Evolutionary conservation across 805 yeast species (phyloP).

Genomic region (Candida sithepensis): DNA sequence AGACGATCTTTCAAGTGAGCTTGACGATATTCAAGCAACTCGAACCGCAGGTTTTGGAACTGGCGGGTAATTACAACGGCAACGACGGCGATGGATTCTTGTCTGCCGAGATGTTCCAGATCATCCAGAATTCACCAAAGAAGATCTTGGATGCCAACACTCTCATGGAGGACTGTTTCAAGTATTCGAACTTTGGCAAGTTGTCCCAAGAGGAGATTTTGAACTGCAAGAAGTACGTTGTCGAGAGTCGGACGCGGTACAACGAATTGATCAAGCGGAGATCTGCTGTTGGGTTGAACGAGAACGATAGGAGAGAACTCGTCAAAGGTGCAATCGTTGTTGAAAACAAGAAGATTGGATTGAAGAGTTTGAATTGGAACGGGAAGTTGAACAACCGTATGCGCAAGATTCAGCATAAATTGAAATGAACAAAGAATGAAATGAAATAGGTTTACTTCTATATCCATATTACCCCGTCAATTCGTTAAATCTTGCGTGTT

Average conservation of each 20-base stretch:
- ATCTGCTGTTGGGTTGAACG: constrained; percentile 28
- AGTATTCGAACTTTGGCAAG: constrained; percentile 41
- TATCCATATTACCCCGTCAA: constrained; percentile 1
- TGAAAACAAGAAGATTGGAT: constrained; percentile 28
- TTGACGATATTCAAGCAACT: constrained; percentile 74
- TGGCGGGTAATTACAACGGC: constrained; percentile 17
- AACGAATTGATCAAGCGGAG: constrained; percentile 28
- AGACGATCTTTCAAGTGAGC: constrained; percentile 77
- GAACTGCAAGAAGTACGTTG: constrained; percentile 74
- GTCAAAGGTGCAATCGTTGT: constrained; percentile 19
- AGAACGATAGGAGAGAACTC: constrained; percentile 28
- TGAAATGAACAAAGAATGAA: constrained; percentile 15
- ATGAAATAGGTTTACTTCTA: no score
- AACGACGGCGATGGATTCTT: constrained; percentile 23
- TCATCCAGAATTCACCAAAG: constrained; percentile 80
- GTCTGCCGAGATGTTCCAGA: constrained; percentile 59
- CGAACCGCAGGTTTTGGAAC: constrained; percentile 53
- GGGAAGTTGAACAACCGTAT: constrained; percentile 30
- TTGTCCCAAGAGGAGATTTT: constrained; percentile 79
- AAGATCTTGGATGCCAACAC: constrained; percentile 62
- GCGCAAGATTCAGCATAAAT: constrained; percentile 26
- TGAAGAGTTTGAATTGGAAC: constrained; percentile 33
- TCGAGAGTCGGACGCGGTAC: constrained; percentile 51
- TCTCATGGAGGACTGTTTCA: constrained; percentile 72
- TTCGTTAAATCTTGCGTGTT: not conserved